Evolutionary conservation across 139 green algal species (phyloP).

Genomic region (Chlamydomonas sphaeroides): DNA sequence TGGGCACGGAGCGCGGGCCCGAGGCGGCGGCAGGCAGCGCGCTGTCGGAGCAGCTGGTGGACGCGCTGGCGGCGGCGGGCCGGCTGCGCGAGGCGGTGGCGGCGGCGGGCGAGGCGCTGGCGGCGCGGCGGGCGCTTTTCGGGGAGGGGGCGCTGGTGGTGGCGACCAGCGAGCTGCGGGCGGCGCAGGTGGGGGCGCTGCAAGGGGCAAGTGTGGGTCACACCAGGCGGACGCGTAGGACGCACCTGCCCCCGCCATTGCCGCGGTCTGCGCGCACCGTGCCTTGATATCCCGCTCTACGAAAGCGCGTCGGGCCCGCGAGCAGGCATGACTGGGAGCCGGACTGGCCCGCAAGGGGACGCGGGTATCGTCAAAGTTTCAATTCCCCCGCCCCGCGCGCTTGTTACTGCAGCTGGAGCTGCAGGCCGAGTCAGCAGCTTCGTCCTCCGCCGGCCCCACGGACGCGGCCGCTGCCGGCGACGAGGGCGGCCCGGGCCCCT

Average conservation of each 20-base stretch:
- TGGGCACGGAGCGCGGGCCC: conserved; percentile 38
- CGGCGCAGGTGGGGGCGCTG: conserved; percentile 7
- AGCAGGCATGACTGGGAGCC: too few relatives aligned
- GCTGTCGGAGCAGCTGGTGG: background rate
- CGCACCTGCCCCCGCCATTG: too few relatives aligned
- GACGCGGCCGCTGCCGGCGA: too few relatives aligned
- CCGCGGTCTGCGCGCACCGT: too few relatives aligned
- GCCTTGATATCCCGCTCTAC: too few relatives aligned
- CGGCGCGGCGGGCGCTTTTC: conserved; percentile 17
- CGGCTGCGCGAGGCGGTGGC: conserved; percentile 2
- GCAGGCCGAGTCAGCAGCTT: background rate
- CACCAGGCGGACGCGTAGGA: too few relatives aligned
- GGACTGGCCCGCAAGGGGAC: too few relatives aligned
- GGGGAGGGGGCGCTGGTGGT: conserved; percentile 28
- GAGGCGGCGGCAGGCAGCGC: background rate
- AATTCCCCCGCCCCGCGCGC: too few relatives aligned
- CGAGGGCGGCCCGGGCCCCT: background rate
- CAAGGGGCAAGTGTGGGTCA: too few relatives aligned
- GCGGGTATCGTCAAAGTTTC: too few relatives aligned
- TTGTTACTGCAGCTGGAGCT: conserved; percentile 13
- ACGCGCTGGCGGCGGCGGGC: background rate
- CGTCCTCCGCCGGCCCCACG: background rate
- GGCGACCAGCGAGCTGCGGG: conserved; percentile 4
- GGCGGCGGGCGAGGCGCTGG: conserved; percentile 29
- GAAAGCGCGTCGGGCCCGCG: too few relatives aligned